Base-by-base conservation (phyloP, 202 grass and related monocot species). In the Tripidium arundinaceum region DNA sequence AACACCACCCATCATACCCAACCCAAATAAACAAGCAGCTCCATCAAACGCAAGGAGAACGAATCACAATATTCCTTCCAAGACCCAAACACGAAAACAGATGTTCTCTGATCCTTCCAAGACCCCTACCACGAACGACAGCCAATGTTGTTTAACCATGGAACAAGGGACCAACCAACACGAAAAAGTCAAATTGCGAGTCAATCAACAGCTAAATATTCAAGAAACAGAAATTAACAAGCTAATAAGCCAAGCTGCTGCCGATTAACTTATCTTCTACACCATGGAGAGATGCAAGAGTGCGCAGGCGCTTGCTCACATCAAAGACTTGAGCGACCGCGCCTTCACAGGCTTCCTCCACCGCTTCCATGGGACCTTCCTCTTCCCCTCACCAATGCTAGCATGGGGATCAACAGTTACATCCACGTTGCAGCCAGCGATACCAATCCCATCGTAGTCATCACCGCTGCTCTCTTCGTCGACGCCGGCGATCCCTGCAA, bases 331-430 rank as follows among this genome's bases (percentile, higher is more conserved):
- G 27, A 98, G 91, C 21, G 90, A 98, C 21, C 92, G 75, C 1
- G 87, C 88, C 72, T 97, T 97, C 73, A 97, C 65, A 0, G 87
- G 85, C 77, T 92, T 97, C 83, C 92, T 98, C 83, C 95, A 83
- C 76, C 84, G 78, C 90, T 94, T 86, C 14, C 55, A 40, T 43
- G 38, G 76, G 21, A 13, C 74, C 59, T 60, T 79, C 76, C 54
- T 85, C 79, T 42, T 68, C 7, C 29, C 11, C 1, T 25, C 8
- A 5, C 34, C n/a, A n/a, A n/a, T n/a, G n/a, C n/a, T n/a, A n/a
- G n/a, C n/a, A n/a, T n/a, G n/a, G n/a, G n/a, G n/a, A n/a, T n/a
- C 31, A 15, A 8, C 39, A 13, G 3, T 47, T n/a, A 27, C 60
- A 5, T 65, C 31, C 19, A 27, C 13, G 31, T 11, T 12, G 29